Conservation (phyloP, 2,329 filamentous ascomycete species). For the Fusarium albidum region DNA sequence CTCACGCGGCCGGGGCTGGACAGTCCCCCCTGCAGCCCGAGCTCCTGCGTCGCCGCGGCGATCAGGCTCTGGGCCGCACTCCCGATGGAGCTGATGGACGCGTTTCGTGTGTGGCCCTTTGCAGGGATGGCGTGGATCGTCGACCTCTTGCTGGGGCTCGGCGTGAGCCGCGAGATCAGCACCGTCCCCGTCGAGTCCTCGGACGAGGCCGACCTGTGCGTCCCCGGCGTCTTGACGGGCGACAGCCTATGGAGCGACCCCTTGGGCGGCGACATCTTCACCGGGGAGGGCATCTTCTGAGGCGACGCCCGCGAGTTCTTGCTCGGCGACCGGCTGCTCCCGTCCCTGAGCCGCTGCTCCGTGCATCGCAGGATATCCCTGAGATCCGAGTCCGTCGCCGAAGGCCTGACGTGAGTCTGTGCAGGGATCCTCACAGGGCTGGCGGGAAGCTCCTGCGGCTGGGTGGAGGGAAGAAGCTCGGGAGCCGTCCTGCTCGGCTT, state of each 20-base stretch:
- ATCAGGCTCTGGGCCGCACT: conserved; percentile 53
- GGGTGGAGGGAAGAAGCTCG: conserved; percentile 12
- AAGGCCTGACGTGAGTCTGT: conserved; percentile 33
- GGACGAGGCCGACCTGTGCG: conserved; percentile 33
- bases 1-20: conserved; percentile 55
- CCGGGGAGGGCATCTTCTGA: conserved; percentile 25
- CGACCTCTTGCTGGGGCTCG: conserved; percentile 42
- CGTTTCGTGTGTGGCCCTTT: conserved; percentile 34
- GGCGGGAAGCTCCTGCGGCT: conserved; percentile 19
- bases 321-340: conserved; percentile 42
- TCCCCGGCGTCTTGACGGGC: conserved; percentile 42
- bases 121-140: conserved; percentile 30
- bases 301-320: conserved; percentile 39
- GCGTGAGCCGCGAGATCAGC: conserved; percentile 28
- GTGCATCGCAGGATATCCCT: conserved; percentile 61
- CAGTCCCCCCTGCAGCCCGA: conserved; percentile 46
- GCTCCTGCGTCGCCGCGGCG: conserved; percentile 46
- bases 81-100: conserved; percentile 44
- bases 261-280: conserved; percentile 27
- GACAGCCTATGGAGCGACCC: conserved; percentile 40
- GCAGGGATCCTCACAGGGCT: conserved; percentile 23
- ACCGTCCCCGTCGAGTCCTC: conserved; percentile 37
- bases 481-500: conserved; percentile 35
- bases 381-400: conserved; percentile 56
- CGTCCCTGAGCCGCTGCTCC: conserved; percentile 58